phyloP scores from a whole-genome alignment of 148 eudicot species.

The Agrostemma githago region DNA sequence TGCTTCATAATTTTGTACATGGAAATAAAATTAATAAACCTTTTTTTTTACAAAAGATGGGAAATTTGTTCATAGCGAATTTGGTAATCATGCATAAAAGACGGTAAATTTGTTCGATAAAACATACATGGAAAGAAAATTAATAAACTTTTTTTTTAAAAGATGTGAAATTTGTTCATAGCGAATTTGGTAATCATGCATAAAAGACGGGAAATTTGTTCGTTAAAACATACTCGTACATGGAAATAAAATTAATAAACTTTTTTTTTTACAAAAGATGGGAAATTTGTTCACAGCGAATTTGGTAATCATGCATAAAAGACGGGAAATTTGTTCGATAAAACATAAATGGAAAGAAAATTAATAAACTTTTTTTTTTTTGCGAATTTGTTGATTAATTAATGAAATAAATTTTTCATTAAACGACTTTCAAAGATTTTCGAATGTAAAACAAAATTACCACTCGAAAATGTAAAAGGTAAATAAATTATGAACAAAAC shows the following conservation, averaged over 20 bases:
- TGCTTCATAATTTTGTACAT: conserved; percentile 43
- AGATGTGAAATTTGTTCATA: too few relatives aligned
- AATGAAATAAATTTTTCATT: too few relatives aligned
- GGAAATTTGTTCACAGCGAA: too few relatives aligned
- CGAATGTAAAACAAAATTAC: not conserved
- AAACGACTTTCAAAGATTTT: not conserved
- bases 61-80: too few relatives aligned
- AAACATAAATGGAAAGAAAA: not conserved
- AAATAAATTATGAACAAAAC: not conserved
- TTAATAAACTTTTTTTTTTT: not conserved
- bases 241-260: not conserved
- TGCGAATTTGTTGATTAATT: too few relatives aligned
- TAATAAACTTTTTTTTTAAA: not conserved
- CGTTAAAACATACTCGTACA: conserved; percentile 43
- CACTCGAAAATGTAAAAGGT: not conserved
- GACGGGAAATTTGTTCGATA: too few relatives aligned
- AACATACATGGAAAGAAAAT: not conserved
- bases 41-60: too few relatives aligned
- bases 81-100: too few relatives aligned
- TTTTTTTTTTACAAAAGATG: too few relatives aligned
- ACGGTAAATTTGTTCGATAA: not conserved
- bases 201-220: conserved; percentile 77
- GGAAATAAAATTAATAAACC: not conserved
- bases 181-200: conserved; percentile 87
- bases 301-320: too few relatives aligned